Evolutionary conservation across 352 stramenopile species (phyloP), one percentile per base, ranked within the genome.

Genomic region (Phytophthora idaei): DNA sequence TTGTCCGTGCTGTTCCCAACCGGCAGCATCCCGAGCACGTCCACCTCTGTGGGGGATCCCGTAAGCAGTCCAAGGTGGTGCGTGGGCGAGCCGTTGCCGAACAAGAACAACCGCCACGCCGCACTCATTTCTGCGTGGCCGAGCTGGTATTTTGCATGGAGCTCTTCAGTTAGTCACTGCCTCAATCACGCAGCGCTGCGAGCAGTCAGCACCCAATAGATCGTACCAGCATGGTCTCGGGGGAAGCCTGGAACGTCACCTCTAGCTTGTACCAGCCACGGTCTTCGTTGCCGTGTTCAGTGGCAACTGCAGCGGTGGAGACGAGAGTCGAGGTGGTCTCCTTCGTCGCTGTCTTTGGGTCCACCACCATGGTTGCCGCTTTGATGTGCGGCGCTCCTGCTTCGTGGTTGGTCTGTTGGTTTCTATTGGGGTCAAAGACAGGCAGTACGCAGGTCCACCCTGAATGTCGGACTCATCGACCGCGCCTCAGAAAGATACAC

Each of bases 11-110:
- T 70, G 27, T 42, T 57, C 27, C 72, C 82, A 4, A 94, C 85
- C 29, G 69, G 64, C 25, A 83, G 62, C 64, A 90, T 77, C 29
- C 77, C 81, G 28, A 95, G 79, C 36, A 95, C 88, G 51, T 95
- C 88, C 49, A 95, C 88, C 63, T 91, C 81, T 0, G 88, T 95
- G 1, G 51, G 77, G 11, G 73, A 89, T 3, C 85, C 86, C 9
- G 83, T 90, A 48, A 95, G 82, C 54, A 95, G 61, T 6, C 76
- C 84, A n/a, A 95, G 46, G 44, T 95, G 88, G 42, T 90, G 82
- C 46, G 88, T 95, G 25, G 88, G 88, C 34, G 85, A 94, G 17
- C 88, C 88, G 49, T 95, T 90, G 46, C 88, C 88, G 46, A 92
- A 92, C 3, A 95, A 81, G 58, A 95, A 94, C 1, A 95, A 67